Base-by-base conservation (phyloP, 176 grass and related monocot species). In the Saccharum spontaneum region DNA sequence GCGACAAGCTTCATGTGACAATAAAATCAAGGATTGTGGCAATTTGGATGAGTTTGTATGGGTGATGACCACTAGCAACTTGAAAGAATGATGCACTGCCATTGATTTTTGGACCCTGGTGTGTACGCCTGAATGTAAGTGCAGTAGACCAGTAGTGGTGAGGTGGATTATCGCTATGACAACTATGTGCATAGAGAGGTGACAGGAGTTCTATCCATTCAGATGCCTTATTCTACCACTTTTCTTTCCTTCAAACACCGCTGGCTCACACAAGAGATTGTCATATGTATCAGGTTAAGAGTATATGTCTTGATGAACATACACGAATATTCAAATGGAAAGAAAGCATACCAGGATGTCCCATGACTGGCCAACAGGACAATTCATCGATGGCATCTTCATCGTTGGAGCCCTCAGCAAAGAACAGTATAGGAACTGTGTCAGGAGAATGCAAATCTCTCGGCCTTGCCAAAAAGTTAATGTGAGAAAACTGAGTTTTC, bases 381-480 rank as follows among this genome's bases (percentile, higher is more conserved):
- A 2, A 6, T 18, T 76, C 82, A 66, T 50, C 60, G 6, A 39
- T 72, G 15, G 6, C 22, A 63, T 71, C 48, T 33, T 63, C 22
- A 20, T 49, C 13, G 16, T 86, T 73, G 54, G 30, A 43, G 52
- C 77, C 80, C 40, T 86, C 30, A 20, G 44, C 69, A 72, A 86
- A 86, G 22, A 79, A 79, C 16, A 73, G 14, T 1, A 17, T 52
- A 61, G 77, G 84, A 74, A 40, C 64, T 85, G 22, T 23, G 57
- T 24, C 40, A 76, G 71, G 6, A 77, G 24, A 68, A 76, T 54
- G 45, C 7, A 12, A 76, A 69, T 17, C 70, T 82, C 6, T 69
- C 3, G 37, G 86, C 11, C 26, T 87, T 3, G 79, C 71, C 71
- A 82, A 38, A 14, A 87, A 76, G 79, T 77, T 87, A 48, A 82